These are phyloP conservation scores for Colletotrichum sp. DNA, from an alignment of 2,329 filamentous ascomycete species.

Conservation along the genomic window DNA sequence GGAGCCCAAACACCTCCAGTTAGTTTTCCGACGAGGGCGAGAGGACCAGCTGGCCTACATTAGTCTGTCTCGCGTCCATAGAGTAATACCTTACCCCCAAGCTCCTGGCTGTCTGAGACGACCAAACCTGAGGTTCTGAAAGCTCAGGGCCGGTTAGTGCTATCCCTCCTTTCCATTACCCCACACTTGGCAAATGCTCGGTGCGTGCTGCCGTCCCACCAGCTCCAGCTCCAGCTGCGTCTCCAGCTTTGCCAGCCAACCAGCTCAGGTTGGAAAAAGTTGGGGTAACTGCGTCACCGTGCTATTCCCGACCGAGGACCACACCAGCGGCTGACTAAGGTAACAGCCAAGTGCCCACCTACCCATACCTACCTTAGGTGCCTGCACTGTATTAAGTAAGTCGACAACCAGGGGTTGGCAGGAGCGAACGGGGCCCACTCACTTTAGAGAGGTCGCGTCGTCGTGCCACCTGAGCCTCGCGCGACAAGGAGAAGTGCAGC, in stretches of 20 bases:
- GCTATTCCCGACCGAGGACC: not conserved
- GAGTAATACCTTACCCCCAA: not conserved
- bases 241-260: not conserved
- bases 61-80: not conserved
- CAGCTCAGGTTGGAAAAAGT: not conserved
- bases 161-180: not conserved
- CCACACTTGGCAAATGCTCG: constrained; percentile 15
- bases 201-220: not conserved
- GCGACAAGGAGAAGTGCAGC: constrained; percentile 7
- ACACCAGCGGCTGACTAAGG: not conserved
- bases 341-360: not conserved
- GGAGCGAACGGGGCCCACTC: not conserved
- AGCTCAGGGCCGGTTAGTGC: not conserved
- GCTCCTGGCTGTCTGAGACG: constrained; percentile 4
- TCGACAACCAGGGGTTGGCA: not conserved
- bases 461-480: constrained; percentile 17
- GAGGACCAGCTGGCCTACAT: not conserved
- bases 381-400: not conserved
- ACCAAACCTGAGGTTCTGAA: not conserved
- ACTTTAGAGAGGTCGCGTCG: constrained; percentile 21
- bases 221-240: not conserved
- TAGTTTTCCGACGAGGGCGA: not conserved
- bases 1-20: not conserved
- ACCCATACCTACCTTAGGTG: not conserved
- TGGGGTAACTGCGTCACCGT: not conserved